phyloP scores from a whole-genome alignment of 1,139 yeast genomes.

The Candida buenavistaensis region DNA sequence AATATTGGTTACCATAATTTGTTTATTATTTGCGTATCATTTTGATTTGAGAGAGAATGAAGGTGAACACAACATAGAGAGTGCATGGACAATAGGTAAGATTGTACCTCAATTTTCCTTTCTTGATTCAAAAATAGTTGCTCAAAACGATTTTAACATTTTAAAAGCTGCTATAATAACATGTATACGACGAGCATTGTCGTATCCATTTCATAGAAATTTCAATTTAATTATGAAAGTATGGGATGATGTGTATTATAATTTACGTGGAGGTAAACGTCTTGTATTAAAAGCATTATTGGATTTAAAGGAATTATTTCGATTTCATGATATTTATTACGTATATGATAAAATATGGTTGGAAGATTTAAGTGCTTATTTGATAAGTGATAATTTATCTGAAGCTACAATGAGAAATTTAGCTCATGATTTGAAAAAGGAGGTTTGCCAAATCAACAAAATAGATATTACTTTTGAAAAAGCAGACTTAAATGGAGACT shows the following conservation, averaged over 20 bases:
- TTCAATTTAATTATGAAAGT: slow-evolving; percentile 57
- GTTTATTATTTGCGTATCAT: slow-evolving; percentile 68
- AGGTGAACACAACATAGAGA: slow-evolving; percentile 82
- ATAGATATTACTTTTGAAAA: slow-evolving; percentile 42
- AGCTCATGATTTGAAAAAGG: slow-evolving; percentile 62
- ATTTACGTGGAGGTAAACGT: slow-evolving; percentile 69
- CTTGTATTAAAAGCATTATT: slow-evolving; percentile 60
- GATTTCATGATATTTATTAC: slow-evolving; percentile 84
- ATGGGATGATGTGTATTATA: slow-evolving; percentile 74
- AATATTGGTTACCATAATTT: slow-evolving; percentile 59
- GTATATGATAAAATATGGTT: slow-evolving; percentile 80
- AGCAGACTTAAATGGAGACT: slow-evolving; percentile 20
- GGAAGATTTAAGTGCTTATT: slow-evolving; percentile 82
- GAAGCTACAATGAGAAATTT: slow-evolving; percentile 56
- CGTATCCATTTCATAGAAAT: slow-evolving; percentile 79
- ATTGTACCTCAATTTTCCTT: slow-evolving; percentile 74
- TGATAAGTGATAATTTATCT: slow-evolving; percentile 55
- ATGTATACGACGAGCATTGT: slow-evolving; percentile 67
- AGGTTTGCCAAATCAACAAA: slow-evolving; percentile 22
- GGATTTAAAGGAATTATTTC: slow-evolving; percentile 67
- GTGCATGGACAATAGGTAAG: slow-evolving; percentile 93
- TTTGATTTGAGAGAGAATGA: slow-evolving; percentile 74
- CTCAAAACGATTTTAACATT: slow-evolving; percentile 19
- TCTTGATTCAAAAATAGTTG: slow-evolving; percentile 58
- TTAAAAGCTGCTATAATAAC: slow-evolving; percentile 59